Evolutionary conservation across 768 basidiomycete genomes (phyloP), one percentile per base, ranked within the genome.

Genomic region (Lanmaoa pseudosensibilis): DNA sequence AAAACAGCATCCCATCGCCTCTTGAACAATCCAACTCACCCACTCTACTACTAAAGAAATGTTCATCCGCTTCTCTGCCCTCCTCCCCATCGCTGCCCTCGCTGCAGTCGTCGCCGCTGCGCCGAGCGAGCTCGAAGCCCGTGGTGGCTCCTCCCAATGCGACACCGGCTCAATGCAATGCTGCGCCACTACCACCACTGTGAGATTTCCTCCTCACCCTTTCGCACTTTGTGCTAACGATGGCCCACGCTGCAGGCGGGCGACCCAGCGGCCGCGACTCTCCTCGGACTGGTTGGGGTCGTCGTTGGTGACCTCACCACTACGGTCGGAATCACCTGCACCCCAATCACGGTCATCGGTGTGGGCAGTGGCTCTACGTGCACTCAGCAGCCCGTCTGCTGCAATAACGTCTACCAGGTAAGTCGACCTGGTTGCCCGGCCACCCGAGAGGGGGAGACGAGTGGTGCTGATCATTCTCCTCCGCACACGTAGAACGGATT

Each of bases 21-120:
- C 34, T 46, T 27, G 15, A 52, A 39, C 40, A 41, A 21, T 7
- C 16, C 16, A 36, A 32, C 19, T 6, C 37, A 50, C 21, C 38
- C 6, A 4, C 19, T 36, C 30, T 19, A 27, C 15, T 6, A 8
- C 25, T 36, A 37, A 5, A 46, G 43, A 45, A 4, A 66, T 65
- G 64, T 50, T 16, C 33, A 19, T 38, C 19, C 53, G 47, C 43
- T 39, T 54, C 19, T 33, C 58, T 46, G 8, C 36, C 19, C 23
- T 66, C 5, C n/a, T 63, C 43, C 43, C 57, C 16, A 21, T 65
- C 43, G 48, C 41, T 44, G 57, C 60, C 27, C 52, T 65, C 23
- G 55, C 11, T 16, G 55, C 48, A 15, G 32, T 41, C 6, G 64
- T 25, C 6, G 25, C 48, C 0, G 64, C 57, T 6, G 62, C 57